Evolutionary conservation across 2,329 filamentous ascomycete species (phyloP), one percentile per base, ranked within the genome.

Genomic region (Epichloe amarillans): DNA sequence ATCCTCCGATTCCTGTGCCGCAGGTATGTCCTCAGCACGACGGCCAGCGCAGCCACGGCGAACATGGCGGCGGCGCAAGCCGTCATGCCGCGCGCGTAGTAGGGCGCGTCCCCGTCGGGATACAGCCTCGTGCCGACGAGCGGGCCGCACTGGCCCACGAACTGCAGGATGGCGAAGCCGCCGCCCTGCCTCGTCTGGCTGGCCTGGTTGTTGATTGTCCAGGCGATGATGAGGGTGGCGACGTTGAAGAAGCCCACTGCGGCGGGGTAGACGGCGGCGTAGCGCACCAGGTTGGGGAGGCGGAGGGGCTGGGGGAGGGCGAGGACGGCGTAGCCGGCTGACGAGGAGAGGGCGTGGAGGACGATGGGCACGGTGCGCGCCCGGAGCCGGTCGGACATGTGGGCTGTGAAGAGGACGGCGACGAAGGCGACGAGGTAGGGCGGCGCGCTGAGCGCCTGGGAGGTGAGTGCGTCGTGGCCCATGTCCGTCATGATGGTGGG

Each of bases 181-280:
- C 80, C 80, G 0, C 87, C 87, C 57, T 86, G 84, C 6, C 80
- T 78, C 48, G 77, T 79, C 54, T 83, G 79, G 12, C 73, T 80
- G 49, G 76, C 69, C 62, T 93, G 86, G 65, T 95, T 95, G 62
- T 95, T 94, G 61, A 95, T 79, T 37, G 79, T 87, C 89, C 89
- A 95, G 2, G 87, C 84, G 51, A 95, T 86, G 57, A 90, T 84
- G 35, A 95, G 75, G 0, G 88, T 88, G 52, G 95, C 85, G 19
- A 88, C 84, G 53, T 79, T 82, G 72, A 95, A 91, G 67, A 95
- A 93, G 4, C 89, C 89, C 1, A 81, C 71, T 2, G 83, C 78
- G 2, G 89, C 88, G 0, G 87, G 88, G 63, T 84, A 95, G 7
- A 95, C 75, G 51, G 82, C 85, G 5, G 83, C 59, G 61, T 95